These are phyloP conservation scores for Colletotrichum euphorbiae DNA, from an alignment of 2,329 filamentous ascomycete species.

Conservation along the genomic window DNA sequence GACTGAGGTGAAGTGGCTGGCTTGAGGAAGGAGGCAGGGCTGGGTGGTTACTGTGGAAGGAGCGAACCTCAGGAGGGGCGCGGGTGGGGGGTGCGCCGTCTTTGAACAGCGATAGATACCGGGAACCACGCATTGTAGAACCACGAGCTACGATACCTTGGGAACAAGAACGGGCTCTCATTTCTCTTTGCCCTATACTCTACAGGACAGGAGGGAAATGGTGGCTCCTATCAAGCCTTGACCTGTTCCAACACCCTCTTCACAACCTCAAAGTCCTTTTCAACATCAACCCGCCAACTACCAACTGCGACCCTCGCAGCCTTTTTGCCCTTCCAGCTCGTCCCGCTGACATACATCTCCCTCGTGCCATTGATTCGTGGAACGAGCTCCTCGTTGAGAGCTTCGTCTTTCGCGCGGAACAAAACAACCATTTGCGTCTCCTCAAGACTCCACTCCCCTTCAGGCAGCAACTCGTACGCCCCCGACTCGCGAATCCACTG, in stretches of 20 bases:
- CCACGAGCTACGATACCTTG: too few species aligned
- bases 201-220: too few species aligned
- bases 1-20: background rate
- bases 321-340: slow-evolving; percentile 77
- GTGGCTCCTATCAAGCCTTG: slow-evolving; percentile 34
- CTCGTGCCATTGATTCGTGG: slow-evolving; percentile 78
- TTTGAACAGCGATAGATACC: too few species aligned
- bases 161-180: too few species aligned
- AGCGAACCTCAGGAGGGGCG: background rate
- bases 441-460: slow-evolving; percentile 54
- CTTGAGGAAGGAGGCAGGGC: background rate
- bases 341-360: slow-evolving; percentile 86
- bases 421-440: slow-evolving; percentile 75
- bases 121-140: too few species aligned
- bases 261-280: slow-evolving; percentile 75
- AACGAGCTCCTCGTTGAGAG: slow-evolving; percentile 75
- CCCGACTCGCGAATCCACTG: slow-evolving; percentile 69
- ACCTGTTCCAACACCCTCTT: slow-evolving; percentile 69
- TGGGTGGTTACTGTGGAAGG: background rate
- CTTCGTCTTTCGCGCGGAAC: slow-evolving; percentile 74
- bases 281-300: slow-evolving; percentile 82
- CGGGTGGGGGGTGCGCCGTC: background rate
- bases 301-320: slow-evolving; percentile 88
- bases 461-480: slow-evolving; percentile 75
- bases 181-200: too few species aligned